Percentiles rank a stretch among this genome's conserved stretches.
Conservation (phyloP, 805 yeast species). For the Lachancea sp. region DNA sequence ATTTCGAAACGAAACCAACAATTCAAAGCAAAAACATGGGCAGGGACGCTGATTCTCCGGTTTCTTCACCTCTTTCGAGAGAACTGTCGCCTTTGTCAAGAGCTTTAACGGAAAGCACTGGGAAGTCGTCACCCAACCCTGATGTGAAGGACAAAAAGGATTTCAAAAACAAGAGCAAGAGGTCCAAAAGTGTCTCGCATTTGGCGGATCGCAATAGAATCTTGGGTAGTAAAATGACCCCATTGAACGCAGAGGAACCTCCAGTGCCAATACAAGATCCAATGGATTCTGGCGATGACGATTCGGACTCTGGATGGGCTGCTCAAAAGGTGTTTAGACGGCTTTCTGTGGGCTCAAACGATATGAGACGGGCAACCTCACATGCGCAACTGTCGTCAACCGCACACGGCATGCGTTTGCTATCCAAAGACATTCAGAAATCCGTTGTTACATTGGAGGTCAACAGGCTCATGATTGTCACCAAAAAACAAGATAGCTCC, state of each 20-base stretch:
- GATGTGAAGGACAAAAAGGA: constrained; percentile 1
- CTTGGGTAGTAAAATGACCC: constrained; percentile 5
- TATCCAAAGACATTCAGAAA: constrained; percentile 63
- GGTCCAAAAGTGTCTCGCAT: constrained; percentile 8
- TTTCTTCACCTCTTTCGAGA: constrained; percentile 3
- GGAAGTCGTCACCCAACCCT: not conserved
- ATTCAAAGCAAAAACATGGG: too few species aligned
- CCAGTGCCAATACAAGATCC: not conserved
- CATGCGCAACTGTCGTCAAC: constrained; percentile 75
- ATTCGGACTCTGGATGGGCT: not conserved
- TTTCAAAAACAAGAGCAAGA: constrained; percentile 2
- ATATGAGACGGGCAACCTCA: constrained; percentile 50
- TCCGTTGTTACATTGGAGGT: constrained; percentile 69
- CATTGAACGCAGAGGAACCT: not conserved
- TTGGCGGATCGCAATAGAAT: constrained; percentile 6
- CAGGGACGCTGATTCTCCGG: constrained; percentile 1
- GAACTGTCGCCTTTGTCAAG: constrained; percentile 7
- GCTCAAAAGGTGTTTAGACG: constrained; percentile 10
- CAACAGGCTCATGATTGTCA: constrained; percentile 68
- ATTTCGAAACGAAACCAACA: too few species aligned
- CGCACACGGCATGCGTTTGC: constrained; percentile 71
- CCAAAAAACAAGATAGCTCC: constrained; percentile 84
- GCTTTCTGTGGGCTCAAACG: constrained; percentile 32
- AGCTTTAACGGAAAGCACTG: not conserved
- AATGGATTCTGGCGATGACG: constrained; percentile 1